Base-by-base conservation (phyloP, 2,329 filamentous ascomycete species). In the Fusarium palustre region DNA sequence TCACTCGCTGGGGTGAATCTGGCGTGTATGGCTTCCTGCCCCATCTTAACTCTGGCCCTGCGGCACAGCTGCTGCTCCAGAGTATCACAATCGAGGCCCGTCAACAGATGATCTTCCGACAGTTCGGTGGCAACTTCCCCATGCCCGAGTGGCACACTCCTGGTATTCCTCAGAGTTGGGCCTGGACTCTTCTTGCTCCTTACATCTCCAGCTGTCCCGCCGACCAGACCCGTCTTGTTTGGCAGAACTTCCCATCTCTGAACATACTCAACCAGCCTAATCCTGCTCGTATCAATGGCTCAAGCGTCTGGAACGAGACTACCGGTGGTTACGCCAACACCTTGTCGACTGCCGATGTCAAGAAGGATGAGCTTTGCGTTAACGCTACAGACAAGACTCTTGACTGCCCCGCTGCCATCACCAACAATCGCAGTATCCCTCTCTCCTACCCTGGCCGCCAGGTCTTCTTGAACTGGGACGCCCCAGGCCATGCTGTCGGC, bases 61-160 rank as follows among this genome's bases (percentile, higher is more conserved):
- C 90, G 15, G 92, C 87, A 0, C 89, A 90, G 75, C 80, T 96
- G 18, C 83, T 97, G 4, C 82, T 92, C 4, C 91, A 94, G 79
- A 91, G 90, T 22, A 92, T 96, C 74, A 87, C 91, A 5, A 90
- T 89, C 13, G 92, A 96, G 77, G 91, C 92, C 1, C 90, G 92
- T 0, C 93, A 97, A 81, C 91, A 97, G 81, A 84, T 94, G 82
- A 90, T 92, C 70, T 96, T 96, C 84, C 90, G 93, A 22, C 92
- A 96, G 76, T 93, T 96, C 77, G 85, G 88, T 34, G 93, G 92
- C 18, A 85, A 93, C 9, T 92, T 92, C 79, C 91, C 93, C 24
- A 92, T 93, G 90, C 91, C 92, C 0, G 90, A 91, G 12, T 96
- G 91, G 91, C 94, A 95, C 76, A 89, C 92, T 74, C 84, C 88